These are phyloP conservation scores for Penicillium sp. DNA, from an alignment of 2,329 filamentous ascomycete genomes.

Conservation along the genomic window DNA sequence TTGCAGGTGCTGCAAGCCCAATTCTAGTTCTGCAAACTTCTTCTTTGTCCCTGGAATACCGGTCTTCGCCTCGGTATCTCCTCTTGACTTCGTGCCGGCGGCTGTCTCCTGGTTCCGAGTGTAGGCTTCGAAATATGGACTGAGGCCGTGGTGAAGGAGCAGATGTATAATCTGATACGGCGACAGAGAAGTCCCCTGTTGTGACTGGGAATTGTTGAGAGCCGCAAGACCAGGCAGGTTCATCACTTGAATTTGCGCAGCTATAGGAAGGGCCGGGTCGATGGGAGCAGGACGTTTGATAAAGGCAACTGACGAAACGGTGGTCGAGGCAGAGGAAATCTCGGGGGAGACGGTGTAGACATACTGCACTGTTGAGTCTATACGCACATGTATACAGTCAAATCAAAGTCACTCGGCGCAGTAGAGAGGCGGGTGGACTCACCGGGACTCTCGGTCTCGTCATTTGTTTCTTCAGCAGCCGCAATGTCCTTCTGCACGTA, in stretches of 20 bases:
- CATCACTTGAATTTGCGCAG: conserved; percentile 85
- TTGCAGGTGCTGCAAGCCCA: conserved; percentile 85
- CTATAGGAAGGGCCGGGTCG: conserved; percentile 76
- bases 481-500: conserved; percentile 81
- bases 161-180: conserved; percentile 92
- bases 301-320: conserved; percentile 84
- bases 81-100: conserved; percentile 66
- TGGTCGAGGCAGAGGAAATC: conserved; percentile 67
- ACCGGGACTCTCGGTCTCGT: conserved; percentile 42
- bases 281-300: conserved; percentile 87
- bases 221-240: conserved; percentile 82
- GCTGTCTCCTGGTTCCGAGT: conserved; percentile 73
- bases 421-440: conserved; percentile 18
- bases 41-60: conserved; percentile 97
- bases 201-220: conserved; percentile 62
- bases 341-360: conserved; percentile 79
- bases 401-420: neutral
- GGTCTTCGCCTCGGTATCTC: conserved; percentile 86
- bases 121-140: conserved; percentile 96
- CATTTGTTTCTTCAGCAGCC: conserved; percentile 51
- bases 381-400: conserved; percentile 6
- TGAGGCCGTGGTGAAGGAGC: conserved; percentile 83
- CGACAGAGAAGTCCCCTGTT: conserved; percentile 70
- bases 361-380: conserved; percentile 50
- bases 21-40: conserved; percentile 88